Conservation (phyloP, 257 asterid species). For the Solanum ossicruentum region DNA sequence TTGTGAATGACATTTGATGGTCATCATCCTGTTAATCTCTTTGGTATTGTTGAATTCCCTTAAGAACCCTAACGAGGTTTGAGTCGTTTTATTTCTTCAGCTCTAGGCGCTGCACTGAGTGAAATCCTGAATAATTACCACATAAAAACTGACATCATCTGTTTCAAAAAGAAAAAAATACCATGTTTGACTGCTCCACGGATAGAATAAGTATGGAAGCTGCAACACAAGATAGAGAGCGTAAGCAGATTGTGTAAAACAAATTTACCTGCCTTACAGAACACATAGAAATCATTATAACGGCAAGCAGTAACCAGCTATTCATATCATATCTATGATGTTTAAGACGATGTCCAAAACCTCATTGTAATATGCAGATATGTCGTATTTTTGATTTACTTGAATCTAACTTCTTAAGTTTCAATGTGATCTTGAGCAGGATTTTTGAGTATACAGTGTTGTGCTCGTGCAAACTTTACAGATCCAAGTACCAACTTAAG, state of each 20-base stretch:
- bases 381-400: not conserved
- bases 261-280: not conserved
- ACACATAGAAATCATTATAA: not conserved
- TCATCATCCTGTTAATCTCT: not conserved
- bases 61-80: not conserved
- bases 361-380: not conserved
- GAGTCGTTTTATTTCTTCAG: not conserved
- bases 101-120: not conserved
- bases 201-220: not conserved
- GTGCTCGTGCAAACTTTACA: slow-evolving; percentile 13
- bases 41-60: not conserved
- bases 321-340: not conserved
- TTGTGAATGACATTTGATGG: not conserved
- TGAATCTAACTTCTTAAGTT: not conserved
- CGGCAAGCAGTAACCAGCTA: not conserved
- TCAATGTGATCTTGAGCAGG: slow-evolving; percentile 15
- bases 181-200: not conserved
- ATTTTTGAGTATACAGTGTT: slow-evolving; percentile 36
- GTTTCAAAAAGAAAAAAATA: not conserved
- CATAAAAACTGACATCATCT: not conserved
- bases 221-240: not conserved
- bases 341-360: not conserved
- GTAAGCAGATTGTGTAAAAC: not conserved
- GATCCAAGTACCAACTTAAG: slow-evolving; percentile 18
- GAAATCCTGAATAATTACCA: not conserved